A percentile compares a stretch with the other conserved stretches of the same genome.
phyloP scores from a whole-genome alignment of 1,284 basidiomycete species.

The Cutaneotrichosporon arboriforme region DNA sequence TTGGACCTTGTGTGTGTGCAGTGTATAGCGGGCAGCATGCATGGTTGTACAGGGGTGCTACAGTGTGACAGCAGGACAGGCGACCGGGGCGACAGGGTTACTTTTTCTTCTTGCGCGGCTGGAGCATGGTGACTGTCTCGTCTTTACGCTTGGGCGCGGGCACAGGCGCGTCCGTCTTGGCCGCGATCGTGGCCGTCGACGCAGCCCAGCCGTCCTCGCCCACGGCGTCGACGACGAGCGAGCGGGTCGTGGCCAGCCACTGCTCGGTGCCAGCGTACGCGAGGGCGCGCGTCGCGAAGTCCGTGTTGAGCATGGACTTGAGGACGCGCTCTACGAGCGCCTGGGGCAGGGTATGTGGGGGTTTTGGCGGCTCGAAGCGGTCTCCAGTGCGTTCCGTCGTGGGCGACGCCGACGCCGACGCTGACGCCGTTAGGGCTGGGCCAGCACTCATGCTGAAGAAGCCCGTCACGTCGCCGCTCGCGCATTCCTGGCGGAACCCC shows the following conservation, averaged over 20 bases:
- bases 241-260: constrained; percentile 58
- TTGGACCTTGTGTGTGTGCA: neutral
- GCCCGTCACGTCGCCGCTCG: constrained; percentile 73
- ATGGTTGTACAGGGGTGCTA: constrained; percentile 15
- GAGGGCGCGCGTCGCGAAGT: constrained; percentile 65
- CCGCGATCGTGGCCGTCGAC: constrained; percentile 20
- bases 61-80: no score
- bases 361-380: neutral
- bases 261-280: constrained; percentile 63
- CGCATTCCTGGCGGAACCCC: constrained; percentile 89
- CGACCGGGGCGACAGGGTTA: constrained; percentile 1
- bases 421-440: neutral
- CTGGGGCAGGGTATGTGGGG: neutral
- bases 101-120: constrained; percentile 47
- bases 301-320: constrained; percentile 64
- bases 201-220: constrained; percentile 28
- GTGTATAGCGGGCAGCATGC: constrained; percentile 7
- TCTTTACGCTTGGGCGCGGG: constrained; percentile 33
- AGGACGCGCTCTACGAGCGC: constrained; percentile 58
- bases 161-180: constrained; percentile 21
- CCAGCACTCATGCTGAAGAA: constrained; percentile 60
- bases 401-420: neutral
- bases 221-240: constrained; percentile 36
- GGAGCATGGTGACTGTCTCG: constrained; percentile 45
- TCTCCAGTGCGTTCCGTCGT: neutral